Base-by-base conservation (phyloP, 2,329 filamentous ascomycete genomes). In the Aspergillus sp. region DNA sequence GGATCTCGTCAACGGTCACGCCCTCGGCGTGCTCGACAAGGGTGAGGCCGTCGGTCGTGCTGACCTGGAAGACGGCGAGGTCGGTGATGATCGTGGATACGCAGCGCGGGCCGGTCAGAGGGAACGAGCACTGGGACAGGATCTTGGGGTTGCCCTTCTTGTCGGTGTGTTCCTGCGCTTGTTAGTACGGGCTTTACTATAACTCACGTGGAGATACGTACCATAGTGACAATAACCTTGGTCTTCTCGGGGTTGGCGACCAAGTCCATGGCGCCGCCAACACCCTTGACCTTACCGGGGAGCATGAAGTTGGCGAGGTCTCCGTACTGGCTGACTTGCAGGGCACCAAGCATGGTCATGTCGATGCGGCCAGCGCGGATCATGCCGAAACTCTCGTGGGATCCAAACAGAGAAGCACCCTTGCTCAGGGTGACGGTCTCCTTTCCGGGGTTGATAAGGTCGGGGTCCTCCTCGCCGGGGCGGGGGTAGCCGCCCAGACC, bases 281-380 rank as follows among this genome's bases (percentile, higher is more conserved):
- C 93, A 49, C 91, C 91, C 82, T 95, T 95, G 52, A 73, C 85
- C 77, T 93, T 95, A 52, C 91, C 91, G 0, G 91, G 91, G 64
- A 96, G 88, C 88, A 95, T 95, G 81, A 91, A 96, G 78, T 95
- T 95, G 56, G 91, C 91, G 53, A 96, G 77, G 71, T 96, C 91
- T 62, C 91, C 91, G 12, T 83, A 81, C 1, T 90, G 89, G 64
- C 86, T 88, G 39, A 95, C 90, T 76, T 96, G 90, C 67, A 93
- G 86, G 5, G 90, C 89, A 21, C 91, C 91, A 1, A 96, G 84
- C 73, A 96, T 92, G 1, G 89, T 91, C 15, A 96, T 86, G 69
- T 96, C 88, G 59, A 96, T 87, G 67, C 91, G 90, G 0, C 91
- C 91, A 58, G 90, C 89, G 44, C 91, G 86, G 67, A 96, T 96